Conservation (phyloP, 169 alveolate genomes). For the Ichthyophthirius multifiliis region DNA sequence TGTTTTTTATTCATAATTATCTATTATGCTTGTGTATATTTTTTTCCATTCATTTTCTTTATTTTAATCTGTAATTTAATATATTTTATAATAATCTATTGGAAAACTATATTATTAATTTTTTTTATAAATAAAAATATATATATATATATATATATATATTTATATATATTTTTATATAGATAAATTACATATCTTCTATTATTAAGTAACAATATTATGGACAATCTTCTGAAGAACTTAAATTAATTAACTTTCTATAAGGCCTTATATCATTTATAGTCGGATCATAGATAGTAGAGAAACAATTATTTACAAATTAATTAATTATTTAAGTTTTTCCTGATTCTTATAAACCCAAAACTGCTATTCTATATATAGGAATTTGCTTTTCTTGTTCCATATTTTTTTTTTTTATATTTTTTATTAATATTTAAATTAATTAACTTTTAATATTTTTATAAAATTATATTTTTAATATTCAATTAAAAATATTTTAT, state of each 20-base stretch:
- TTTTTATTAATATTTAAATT: neutral
- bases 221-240: neutral
- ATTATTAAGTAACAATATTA: neutral
- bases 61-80: too few species aligned
- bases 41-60: neutral
- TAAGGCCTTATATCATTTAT: neutral
- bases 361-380: neutral
- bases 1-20: neutral
- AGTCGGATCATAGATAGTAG: neutral
- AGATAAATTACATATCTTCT: neutral
- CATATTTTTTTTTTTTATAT: neutral
- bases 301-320: neutral
- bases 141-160: neutral
- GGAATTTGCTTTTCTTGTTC: neutral
- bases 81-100: too few species aligned
- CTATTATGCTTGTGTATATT: neutral
- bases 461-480: too few species aligned
- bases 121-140: neutral
- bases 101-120: too few species aligned
- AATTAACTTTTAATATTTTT: too few species aligned
- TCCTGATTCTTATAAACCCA: neutral
- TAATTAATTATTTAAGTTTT: slow-evolving; percentile 5
- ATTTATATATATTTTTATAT: neutral
- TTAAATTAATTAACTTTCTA: neutral
- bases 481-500: too few species aligned